phyloP scores from a whole-genome alignment of 306 rosid species.

The Gleditsia sinensis region DNA sequence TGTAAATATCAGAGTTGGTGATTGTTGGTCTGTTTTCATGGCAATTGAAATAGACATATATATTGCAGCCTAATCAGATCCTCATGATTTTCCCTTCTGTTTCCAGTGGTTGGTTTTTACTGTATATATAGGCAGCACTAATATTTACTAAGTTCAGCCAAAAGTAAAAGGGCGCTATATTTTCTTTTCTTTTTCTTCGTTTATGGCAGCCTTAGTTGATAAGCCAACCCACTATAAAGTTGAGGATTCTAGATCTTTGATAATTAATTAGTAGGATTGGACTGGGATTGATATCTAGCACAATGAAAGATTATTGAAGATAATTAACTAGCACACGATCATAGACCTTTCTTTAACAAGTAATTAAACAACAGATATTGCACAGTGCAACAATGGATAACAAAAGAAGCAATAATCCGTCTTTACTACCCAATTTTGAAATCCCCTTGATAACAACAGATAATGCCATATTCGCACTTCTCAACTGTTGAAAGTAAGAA shows the following conservation, averaged over 20 bases:
- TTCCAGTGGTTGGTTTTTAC: not conserved
- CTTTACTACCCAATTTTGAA: not conserved
- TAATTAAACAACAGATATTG: too few species aligned
- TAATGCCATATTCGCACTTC: too few species aligned
- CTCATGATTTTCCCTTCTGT: not conserved
- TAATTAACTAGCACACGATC: too few species aligned
- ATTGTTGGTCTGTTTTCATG: not conserved
- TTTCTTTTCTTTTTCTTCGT: constrained; percentile 13
- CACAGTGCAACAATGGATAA: too few species aligned
- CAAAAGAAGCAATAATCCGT: not conserved
- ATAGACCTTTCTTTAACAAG: too few species aligned
- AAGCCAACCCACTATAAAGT: constrained; percentile 28
- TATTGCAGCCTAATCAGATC: not conserved
- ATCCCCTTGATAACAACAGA: too few species aligned
- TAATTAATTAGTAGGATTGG: not conserved
- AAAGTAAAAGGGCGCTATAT: constrained; percentile 9
- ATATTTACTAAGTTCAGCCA: constrained; percentile 24
- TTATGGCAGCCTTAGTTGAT: constrained; percentile 25
- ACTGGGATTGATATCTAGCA: too few species aligned
- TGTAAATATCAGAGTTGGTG: too few species aligned
- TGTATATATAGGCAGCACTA: not conserved
- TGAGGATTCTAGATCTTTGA: not conserved
- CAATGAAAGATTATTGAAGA: too few species aligned
- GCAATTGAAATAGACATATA: not conserved
- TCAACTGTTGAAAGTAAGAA: too few species aligned